These are phyloP conservation scores for Neonothopanus nambi DNA, from an alignment of 1,284 basidiomycete species.

Conservation along the genomic window DNA sequence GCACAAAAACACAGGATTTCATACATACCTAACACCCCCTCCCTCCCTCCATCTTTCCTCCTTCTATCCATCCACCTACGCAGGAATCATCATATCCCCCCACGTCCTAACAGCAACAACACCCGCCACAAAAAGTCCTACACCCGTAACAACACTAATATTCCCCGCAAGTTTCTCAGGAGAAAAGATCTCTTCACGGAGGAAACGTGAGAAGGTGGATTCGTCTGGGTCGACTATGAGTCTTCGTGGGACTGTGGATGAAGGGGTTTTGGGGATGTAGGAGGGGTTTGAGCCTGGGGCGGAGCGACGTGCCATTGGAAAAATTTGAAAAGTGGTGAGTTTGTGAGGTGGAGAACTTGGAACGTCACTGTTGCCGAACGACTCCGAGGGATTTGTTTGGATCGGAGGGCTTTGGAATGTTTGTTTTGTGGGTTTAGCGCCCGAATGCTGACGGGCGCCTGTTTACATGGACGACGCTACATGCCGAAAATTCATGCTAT, in stretches of 20 bases:
- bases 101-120: conserved; percentile 65
- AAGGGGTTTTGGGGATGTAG: conserved; percentile 54
- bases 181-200: conserved; percentile 66
- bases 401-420: no score
- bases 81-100: conserved; percentile 74
- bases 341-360: no score
- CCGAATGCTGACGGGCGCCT: no score
- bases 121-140: conserved; percentile 65
- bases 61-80: conserved; percentile 34
- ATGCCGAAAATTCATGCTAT: no score
- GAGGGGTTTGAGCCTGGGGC: conserved; percentile 50
- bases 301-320: conserved; percentile 66
- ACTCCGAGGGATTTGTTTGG: no score
- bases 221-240: conserved; percentile 55
- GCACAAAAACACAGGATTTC: not conserved
- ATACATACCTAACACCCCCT: not conserved
- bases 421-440: no score
- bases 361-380: no score
- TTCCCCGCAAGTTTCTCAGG: conserved; percentile 75
- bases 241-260: conserved; percentile 33
- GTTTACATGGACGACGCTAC: no score
- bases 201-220: conserved; percentile 55
- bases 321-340: no score
- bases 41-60: not conserved
- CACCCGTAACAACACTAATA: conserved; percentile 62